Percentiles rank a stretch among this genome's conserved stretches.
Evolutionary conservation across 2,329 filamentous ascomycete species (phyloP).

Genomic region (Cladosporium sphaerospermum): DNA sequence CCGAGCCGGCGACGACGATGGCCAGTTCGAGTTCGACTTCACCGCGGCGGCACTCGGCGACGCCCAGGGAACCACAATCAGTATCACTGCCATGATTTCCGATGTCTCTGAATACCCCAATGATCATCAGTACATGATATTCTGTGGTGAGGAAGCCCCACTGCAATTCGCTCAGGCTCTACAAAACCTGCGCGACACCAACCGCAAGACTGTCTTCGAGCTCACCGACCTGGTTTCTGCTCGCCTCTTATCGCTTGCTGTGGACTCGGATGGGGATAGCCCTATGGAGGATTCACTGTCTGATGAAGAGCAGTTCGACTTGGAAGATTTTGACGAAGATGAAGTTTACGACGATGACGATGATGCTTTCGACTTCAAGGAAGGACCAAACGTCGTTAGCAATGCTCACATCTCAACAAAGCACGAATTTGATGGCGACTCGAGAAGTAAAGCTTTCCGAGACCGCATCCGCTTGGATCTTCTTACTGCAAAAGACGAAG

Average conservation of each 20-base stretch:
- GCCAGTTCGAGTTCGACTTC: conserved; percentile 57
- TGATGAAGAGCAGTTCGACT: conserved; percentile 25
- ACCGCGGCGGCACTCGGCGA: neutral
- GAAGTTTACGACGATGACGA: conserved; percentile 34
- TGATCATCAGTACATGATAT: conserved; percentile 53
- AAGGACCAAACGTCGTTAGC: neutral
- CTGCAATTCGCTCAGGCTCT: conserved; percentile 39
- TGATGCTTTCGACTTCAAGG: conserved; percentile 20
- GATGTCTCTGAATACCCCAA: conserved; percentile 57
- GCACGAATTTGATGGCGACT: neutral
- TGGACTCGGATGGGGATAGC: conserved; percentile 36
- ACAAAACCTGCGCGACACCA: conserved; percentile 38
- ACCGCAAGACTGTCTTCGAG: conserved; percentile 43
- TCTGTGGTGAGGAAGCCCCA: conserved; percentile 44
- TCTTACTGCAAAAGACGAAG: conserved; percentile 52
- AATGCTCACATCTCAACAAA: neutral
- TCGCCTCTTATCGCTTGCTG: conserved; percentile 27
- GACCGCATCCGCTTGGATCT: conserved; percentile 48
- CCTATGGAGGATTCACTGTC: conserved; percentile 36
- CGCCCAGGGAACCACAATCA: conserved; percentile 20
- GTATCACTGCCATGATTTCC: conserved; percentile 34
- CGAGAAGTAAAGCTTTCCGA: conserved; percentile 12
- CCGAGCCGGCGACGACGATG: conserved; percentile 61
- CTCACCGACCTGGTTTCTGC: conserved; percentile 44
- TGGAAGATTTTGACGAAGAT: conserved; percentile 27